A percentile compares a stretch with the other conserved stretches of the same genome.
phyloP scores from a whole-genome alignment of 2,329 filamentous ascomycete genomes.

The Colletotrichum sp. region DNA sequence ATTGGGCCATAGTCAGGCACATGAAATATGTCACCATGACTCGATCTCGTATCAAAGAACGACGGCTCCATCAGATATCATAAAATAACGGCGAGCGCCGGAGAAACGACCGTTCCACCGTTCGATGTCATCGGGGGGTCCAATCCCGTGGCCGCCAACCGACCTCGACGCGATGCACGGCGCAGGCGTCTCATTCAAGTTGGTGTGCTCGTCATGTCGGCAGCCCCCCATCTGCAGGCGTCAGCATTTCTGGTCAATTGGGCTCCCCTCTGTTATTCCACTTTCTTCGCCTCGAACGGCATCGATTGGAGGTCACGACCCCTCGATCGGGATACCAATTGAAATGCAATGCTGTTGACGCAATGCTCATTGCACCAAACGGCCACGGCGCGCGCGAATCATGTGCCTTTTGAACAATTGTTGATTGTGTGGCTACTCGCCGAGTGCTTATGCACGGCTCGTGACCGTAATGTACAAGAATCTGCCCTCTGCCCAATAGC shows the following conservation, averaged over 20 bases:
- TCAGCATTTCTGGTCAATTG: constrained; percentile 5
- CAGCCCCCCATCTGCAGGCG: constrained; percentile 4
- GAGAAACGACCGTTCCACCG: neutral
- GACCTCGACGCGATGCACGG: neutral
- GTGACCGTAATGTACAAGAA: constrained; percentile 13
- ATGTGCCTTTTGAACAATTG: neutral
- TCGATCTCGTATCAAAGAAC: neutral
- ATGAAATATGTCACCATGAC: neutral
- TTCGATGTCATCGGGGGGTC: neutral
- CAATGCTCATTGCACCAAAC: neutral
- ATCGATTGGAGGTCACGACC: neutral
- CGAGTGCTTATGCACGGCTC: neutral
- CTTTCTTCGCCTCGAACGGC: constrained; percentile 12
- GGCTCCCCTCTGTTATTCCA: neutral
- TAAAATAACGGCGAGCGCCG: neutral
- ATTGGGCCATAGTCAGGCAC: constrained; percentile 16
- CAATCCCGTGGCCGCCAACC: neutral
- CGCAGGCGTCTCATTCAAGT: neutral
- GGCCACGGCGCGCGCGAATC: neutral
- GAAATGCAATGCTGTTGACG: neutral
- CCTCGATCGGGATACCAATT: neutral
- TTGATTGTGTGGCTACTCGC: neutral
- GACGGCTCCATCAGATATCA: neutral
- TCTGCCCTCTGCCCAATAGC: constrained; percentile 1
- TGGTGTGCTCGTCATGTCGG: neutral